phyloP scores from a whole-genome alignment of 345 rosid genomes.

The Eucalyptus marginata region DNA sequence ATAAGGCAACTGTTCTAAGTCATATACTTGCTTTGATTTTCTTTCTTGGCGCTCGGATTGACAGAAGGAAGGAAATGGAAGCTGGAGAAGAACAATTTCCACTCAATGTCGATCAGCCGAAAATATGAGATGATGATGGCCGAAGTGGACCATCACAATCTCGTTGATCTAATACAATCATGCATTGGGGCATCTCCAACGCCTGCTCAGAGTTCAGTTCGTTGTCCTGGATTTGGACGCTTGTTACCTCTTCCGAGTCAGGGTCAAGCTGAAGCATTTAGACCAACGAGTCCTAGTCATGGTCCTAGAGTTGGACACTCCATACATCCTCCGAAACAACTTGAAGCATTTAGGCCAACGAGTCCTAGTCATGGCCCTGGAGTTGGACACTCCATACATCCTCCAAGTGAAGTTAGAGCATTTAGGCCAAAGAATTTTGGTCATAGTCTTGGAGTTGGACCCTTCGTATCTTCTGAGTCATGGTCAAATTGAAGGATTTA shows the following conservation, averaged over 20 bases:
- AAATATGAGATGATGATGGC: neutral
- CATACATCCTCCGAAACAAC: neutral
- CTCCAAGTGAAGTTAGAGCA: neutral
- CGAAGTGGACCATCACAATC: neutral
- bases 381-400: neutral
- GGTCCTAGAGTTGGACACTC: neutral
- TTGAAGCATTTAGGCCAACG: neutral
- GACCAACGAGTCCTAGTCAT: fast-evolving
- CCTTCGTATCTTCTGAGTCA: neutral
- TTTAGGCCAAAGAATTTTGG: neutral
- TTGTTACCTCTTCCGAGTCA: too few species aligned
- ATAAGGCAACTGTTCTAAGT: neutral
- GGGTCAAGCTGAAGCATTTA: too few species aligned
- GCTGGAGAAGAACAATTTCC: neutral
- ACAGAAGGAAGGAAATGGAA: neutral
- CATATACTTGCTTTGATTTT: neutral
- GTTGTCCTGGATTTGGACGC: neutral
- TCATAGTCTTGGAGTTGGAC: neutral
- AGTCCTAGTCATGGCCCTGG: neutral
- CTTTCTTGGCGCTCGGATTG: neutral
- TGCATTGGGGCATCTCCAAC: neutral
- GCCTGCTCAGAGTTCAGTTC: neutral
- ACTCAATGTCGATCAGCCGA: neutral
- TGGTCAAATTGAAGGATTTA: neutral
- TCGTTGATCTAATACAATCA: neutral